Percentiles rank a stretch among this genome's conserved stretches.
Evolutionary conservation across 140 eudicot genomes (phyloP).

Genomic region (Anethum foeniculum): DNA sequence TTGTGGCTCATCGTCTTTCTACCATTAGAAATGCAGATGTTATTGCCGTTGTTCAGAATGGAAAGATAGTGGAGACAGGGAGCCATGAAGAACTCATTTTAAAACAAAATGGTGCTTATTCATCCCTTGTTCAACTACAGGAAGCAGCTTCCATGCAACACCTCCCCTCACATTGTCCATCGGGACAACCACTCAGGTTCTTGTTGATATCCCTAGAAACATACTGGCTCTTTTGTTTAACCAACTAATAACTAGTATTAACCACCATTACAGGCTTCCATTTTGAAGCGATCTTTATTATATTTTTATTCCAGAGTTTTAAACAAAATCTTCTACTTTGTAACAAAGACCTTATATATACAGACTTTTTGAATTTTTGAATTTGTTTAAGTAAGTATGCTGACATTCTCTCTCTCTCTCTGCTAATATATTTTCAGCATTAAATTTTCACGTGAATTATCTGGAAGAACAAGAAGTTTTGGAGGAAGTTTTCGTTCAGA

Average conservation of each 20-base stretch:
- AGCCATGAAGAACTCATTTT: constrained; percentile 90
- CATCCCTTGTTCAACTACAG: constrained; percentile 82
- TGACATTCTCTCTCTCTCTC: constrained; percentile 9
- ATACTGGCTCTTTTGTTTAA: not conserved
- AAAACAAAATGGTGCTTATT: constrained; percentile 61
- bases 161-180: constrained; percentile 47
- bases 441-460: constrained; percentile 73
- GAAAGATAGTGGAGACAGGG: constrained; percentile 84
- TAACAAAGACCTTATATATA: not conserved
- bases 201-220: not conserved
- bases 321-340: not conserved
- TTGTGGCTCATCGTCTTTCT: constrained; percentile 97
- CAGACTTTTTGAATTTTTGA: not conserved
- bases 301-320: not conserved
- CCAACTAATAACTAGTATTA: not conserved
- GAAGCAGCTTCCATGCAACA: constrained; percentile 57
- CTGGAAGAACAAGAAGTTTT: constrained; percentile 70
- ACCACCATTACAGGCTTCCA: not conserved
- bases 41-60: constrained; percentile 80
- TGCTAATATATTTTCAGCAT: constrained; percentile 30
- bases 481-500: constrained; percentile 94
- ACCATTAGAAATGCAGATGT: constrained; percentile 89
- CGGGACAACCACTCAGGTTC: constrained; percentile 73
- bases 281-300: not conserved
- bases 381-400: not conserved